Base-by-base conservation (phyloP, 2,329 filamentous ascomycete species). In the Pseudovirgaria hyperparasitica region DNA sequence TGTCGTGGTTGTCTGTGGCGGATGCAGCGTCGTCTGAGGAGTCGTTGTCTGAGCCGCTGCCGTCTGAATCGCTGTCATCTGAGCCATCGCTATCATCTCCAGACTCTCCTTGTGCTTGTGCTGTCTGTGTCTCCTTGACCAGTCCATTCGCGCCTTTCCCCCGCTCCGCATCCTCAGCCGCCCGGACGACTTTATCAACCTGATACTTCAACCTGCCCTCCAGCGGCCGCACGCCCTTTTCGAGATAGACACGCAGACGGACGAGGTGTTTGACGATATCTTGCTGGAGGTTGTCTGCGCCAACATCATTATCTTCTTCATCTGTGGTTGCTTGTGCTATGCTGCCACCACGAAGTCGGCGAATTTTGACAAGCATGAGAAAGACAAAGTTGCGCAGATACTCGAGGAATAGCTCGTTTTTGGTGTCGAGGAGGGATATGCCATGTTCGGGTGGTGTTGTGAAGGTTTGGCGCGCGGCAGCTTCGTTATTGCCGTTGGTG, bases 331-430 rank as follows among this genome's bases (percentile, higher is more conserved):
- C 22, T 31, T 36, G 38, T 46, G 48, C 70, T 68, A 33, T 77
- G 70, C n/a, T 8, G 14, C 26, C 18, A 6, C 25, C 39, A 54
- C 42, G 40, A 58, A n/a, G n/a, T n/a, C n/a, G n/a, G 39, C 41
- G 73, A 12, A 96, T 55, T 46, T 92, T 87, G 19, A 92, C 57
- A 2, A 93, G 62, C 23, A 92, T 78, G 21, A 93, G 62, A 41
- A 92, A 92, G 23, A 90, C 82, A 4, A 96, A 72, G 45, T 93
- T 92, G 46, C 98, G 87, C 0, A 98, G 66, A 55, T 98, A 98
- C 4, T 87, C 87, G 20, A 98, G 74, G 11, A 98, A 74, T n/a
- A 98, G 68, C 50, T 98, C 90, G 57, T 92, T 96, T 61, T 98
- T 98, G 38, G 82, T 75, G 49, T 96, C 85, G 45, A 98, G 76